Base-by-base conservation (phyloP, 2,329 filamentous ascomycete species). In the Malbranchea zuffiana region DNA sequence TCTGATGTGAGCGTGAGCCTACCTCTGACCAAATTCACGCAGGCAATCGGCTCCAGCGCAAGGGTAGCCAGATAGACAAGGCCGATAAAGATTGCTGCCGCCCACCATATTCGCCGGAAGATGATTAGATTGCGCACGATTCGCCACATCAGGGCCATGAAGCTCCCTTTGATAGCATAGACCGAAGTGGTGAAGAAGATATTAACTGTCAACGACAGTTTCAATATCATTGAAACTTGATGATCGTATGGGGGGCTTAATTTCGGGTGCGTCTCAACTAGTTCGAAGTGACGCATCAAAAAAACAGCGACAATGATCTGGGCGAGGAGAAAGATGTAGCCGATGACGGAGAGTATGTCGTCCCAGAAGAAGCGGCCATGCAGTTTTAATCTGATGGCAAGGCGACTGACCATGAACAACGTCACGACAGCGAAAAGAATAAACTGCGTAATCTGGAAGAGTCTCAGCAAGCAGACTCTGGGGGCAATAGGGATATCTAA, bases 351-450 rank as follows among this genome's bases (percentile, higher is more conserved):
- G 8, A 42, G 27, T 11, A 36, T 16, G 26, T 42, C 40, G 19
- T 42, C 40, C 36, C 36, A 42, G 31, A 42, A 42, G 8, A 42
- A n/a, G 12, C 40, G 19, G 4, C 31, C 26, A 23, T 42, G 36
- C 20, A 42, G 16, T 15, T 28, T 26, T 26, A 39, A 12, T 29
- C 40, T 32, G 30, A 42, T 42, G 16, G 17, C 32, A 23, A 32
- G 30, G 24, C 40, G 40, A 17, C 32, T 32, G 21, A 33, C 16
- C n/a, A 42, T 28, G n/a, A 42, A 27, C 17, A 42, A 8, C 3
- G 36, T 36, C 11, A 29, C 27, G 27, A 42, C 17, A 12, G 32
- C 40, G 26, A 36, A 42, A 8, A 35, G 21, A n/a, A n/a, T n/a
- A n/a, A n/a, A n/a, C n/a, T n/a, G n/a, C n/a, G n/a, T n/a, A n/a